phyloP scores from a whole-genome alignment of 1,284 basidiomycete species.

The Sporisorium iseilematis-ciliati region DNA sequence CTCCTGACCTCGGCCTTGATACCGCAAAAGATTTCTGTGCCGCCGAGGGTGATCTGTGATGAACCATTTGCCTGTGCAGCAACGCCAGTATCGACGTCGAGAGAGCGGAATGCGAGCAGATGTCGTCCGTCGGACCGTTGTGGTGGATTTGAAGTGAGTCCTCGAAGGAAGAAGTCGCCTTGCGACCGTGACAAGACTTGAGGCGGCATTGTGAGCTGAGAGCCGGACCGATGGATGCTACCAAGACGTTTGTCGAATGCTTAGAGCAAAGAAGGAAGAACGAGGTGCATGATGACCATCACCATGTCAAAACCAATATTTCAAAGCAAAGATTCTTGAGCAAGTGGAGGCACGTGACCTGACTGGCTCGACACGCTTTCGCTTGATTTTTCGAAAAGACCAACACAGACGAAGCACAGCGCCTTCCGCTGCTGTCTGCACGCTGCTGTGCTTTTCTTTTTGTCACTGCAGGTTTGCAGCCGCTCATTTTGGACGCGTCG shows the following conservation, averaged over 20 bases:
- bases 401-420: slow-evolving; percentile 22
- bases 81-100: slow-evolving; percentile 48
- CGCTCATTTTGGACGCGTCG: slow-evolving; percentile 2
- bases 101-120: slow-evolving; percentile 54
- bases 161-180: slow-evolving; percentile 58
- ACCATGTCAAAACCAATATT: slow-evolving; percentile 14
- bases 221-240: neutral
- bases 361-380: slow-evolving; percentile 24
- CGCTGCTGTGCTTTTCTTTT: neutral
- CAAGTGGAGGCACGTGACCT: slow-evolving; percentile 50
- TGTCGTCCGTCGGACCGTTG: slow-evolving; percentile 57
- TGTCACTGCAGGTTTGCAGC: neutral
- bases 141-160: slow-evolving; percentile 52
- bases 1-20: slow-evolving; percentile 60
- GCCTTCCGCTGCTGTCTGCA: neutral
- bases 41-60: slow-evolving; percentile 55
- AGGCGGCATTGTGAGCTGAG: slow-evolving; percentile 42
- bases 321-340: neutral
- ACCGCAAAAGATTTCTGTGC: slow-evolving; percentile 62
- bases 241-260: neutral
- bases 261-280: neutral
- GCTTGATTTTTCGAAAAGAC: slow-evolving; percentile 8
- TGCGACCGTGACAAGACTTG: slow-evolving; percentile 62
- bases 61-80: slow-evolving; percentile 61
- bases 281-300: slow-evolving; percentile 11